Evolutionary conservation across 2,329 filamentous ascomycete species (phyloP).

Genomic region (Penicillium palitans): DNA sequence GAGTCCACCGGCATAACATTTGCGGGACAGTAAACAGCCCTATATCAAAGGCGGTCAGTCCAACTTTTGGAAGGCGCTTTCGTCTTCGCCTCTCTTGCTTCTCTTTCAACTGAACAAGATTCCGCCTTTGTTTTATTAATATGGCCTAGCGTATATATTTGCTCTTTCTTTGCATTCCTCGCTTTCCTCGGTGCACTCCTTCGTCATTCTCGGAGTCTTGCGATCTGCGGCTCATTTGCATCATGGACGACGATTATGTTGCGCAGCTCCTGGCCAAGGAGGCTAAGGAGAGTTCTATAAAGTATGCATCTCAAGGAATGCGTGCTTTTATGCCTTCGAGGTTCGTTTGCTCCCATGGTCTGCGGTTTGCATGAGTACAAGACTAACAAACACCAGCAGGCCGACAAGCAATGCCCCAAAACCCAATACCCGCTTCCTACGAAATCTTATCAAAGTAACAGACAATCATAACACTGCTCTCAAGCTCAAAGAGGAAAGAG

Average conservation of each 20-base stretch:
- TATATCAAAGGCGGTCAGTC: constrained; percentile 14
- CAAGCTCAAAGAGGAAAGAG: constrained; percentile 77
- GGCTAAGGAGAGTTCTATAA: constrained; percentile 70
- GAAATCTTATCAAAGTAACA: constrained; percentile 83
- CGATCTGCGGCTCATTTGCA: constrained; percentile 35
- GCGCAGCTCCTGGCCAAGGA: constrained; percentile 77
- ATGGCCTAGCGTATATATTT: not conserved
- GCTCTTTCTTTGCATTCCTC: not conserved
- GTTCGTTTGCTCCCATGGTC: constrained; percentile 37
- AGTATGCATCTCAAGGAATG: constrained; percentile 73
- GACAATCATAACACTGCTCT: constrained; percentile 86
- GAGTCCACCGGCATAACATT: not conserved
- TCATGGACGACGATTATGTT: constrained; percentile 60
- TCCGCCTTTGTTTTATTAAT: not conserved
- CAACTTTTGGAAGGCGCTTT: constrained; percentile 7
- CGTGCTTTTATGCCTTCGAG: constrained; percentile 63
- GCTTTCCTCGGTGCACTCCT: not conserved
- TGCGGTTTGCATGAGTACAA: not conserved
- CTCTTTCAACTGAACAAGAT: not conserved
- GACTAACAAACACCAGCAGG: constrained; percentile 42
- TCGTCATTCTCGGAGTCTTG: not conserved
- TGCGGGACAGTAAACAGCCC: constrained; percentile 12
- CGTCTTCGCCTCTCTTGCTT: constrained; percentile 3
- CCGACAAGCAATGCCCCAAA: constrained; percentile 70
- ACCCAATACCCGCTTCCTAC: constrained; percentile 87